Evolutionary conservation across 768 basidiomycete genomes (phyloP).

Genomic region (Pleurotus platypus): DNA sequence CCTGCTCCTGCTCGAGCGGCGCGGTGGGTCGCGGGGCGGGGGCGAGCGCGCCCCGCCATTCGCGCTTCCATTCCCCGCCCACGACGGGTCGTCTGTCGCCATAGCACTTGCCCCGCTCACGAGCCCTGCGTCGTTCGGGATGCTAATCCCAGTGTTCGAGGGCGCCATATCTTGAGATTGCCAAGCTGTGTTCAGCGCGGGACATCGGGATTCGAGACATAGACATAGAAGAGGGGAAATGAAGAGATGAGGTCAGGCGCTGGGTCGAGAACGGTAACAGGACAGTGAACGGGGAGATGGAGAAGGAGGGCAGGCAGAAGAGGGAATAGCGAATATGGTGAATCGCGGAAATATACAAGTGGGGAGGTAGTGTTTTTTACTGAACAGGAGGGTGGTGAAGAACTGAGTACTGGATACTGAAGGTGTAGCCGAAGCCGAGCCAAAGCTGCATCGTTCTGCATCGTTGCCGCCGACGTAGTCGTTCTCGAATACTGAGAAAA

Average conservation of each 20-base stretch:
- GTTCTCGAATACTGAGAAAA: no score
- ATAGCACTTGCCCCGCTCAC: constrained; percentile 36
- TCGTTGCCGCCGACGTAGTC: no score
- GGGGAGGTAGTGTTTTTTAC: neutral
- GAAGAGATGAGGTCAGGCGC: constrained; percentile 24
- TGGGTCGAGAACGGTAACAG: constrained; percentile 35
- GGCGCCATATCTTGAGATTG: constrained; percentile 81
- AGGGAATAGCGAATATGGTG: constrained; percentile 1
- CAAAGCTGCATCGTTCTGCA: no score
- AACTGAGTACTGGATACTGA: neutral
- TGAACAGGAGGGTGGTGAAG: neutral
- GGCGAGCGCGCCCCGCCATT: constrained; percentile 15
- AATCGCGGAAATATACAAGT: neutral
- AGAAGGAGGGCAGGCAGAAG: constrained; percentile 12
- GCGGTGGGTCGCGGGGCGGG: constrained; percentile 46
- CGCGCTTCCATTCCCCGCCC: constrained; percentile 34
- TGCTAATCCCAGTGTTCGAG: constrained; percentile 61
- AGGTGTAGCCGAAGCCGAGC: neutral
- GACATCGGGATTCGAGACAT: neutral
- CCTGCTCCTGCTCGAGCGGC: constrained; percentile 75
- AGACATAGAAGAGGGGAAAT: constrained; percentile 24
- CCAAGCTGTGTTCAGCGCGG: constrained; percentile 57
- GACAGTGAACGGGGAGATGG: constrained; percentile 35
- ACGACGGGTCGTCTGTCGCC: constrained; percentile 53
- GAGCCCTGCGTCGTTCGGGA: constrained; percentile 54